phyloP scores from a whole-genome alignment of 2,329 filamentous ascomycete genomes.

The Dothistroma septosporum region DNA sequence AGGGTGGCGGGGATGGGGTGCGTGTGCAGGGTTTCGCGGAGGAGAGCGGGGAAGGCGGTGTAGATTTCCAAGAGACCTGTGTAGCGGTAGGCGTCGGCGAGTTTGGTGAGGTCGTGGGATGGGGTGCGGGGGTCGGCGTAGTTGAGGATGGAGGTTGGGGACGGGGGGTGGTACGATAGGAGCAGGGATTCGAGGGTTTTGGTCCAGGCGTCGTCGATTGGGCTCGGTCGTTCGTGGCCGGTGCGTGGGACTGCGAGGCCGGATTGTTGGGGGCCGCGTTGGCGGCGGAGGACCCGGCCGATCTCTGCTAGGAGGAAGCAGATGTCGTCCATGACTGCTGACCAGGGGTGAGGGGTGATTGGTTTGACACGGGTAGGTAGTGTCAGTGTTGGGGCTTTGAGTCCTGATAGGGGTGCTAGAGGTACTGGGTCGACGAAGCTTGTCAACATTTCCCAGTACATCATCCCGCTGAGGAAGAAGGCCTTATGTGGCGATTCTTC shows the following conservation, averaged over 20 bases:
- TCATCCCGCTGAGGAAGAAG: slow-evolving; percentile 54
- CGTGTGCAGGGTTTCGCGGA: slow-evolving; percentile 14
- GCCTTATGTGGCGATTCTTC: slow-evolving; percentile 17
- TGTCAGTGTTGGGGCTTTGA: slow-evolving; percentile 23
- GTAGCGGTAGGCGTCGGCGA: slow-evolving; percentile 52
- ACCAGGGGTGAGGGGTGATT: slow-evolving; percentile 49
- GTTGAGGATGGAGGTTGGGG: slow-evolving; percentile 46
- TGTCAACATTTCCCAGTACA: slow-evolving; percentile 58
- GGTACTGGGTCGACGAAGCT: slow-evolving; percentile 45
- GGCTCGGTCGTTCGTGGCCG: slow-evolving; percentile 1
- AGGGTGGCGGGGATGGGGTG: neutral
- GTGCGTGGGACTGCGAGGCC: neutral
- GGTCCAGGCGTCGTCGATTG: slow-evolving; percentile 36
- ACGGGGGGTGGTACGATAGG: slow-evolving; percentile 45
- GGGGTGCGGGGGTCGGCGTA: slow-evolving; percentile 52
- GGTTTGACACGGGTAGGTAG: slow-evolving; percentile 25
- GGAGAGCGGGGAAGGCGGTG: slow-evolving; percentile 47
- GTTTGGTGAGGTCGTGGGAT: slow-evolving; percentile 50
- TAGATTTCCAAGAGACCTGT: slow-evolving; percentile 54
- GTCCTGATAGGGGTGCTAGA: slow-evolving; percentile 37
- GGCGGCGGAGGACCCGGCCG: slow-evolving; percentile 33
- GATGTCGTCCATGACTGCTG: slow-evolving; percentile 43
- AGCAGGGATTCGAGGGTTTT: slow-evolving; percentile 47
- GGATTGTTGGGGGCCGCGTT: slow-evolving; percentile 11
- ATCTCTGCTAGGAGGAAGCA: slow-evolving; percentile 46